phyloP scores from a whole-genome alignment of 306 rosid genomes.

The Sicyos baderoa region DNA sequence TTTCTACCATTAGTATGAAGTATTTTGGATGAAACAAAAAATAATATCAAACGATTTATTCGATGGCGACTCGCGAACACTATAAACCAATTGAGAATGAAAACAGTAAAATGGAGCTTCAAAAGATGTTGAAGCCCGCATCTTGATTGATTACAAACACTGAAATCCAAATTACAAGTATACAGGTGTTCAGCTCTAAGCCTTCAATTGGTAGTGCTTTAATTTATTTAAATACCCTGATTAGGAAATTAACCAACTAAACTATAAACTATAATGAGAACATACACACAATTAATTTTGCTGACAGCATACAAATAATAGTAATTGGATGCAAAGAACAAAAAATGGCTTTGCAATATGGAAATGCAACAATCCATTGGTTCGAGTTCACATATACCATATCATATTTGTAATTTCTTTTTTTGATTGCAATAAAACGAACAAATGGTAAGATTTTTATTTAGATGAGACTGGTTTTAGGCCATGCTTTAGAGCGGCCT shows the following conservation, averaged over 20 bases:
- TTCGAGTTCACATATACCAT: constrained; percentile 9
- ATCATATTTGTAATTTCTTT: constrained; percentile 5
- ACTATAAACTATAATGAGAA: neutral
- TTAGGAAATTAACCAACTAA: neutral
- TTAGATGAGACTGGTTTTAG: constrained; percentile 54
- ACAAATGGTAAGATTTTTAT: neutral
- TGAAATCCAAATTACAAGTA: too few species aligned
- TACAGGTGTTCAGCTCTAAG: too few species aligned
- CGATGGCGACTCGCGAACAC: neutral
- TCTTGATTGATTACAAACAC: too few species aligned
- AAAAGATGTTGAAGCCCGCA: too few species aligned
- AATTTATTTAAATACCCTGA: neutral
- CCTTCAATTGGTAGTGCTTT: neutral
- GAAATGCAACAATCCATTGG: neutral
- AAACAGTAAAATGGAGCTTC: too few species aligned
- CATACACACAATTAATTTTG: neutral
- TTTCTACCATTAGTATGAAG: too few species aligned
- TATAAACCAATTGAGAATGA: neutral
- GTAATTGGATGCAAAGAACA: constrained; percentile 11
- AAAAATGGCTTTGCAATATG: constrained; percentile 14
- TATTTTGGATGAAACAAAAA: too few species aligned
- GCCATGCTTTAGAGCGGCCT: constrained; percentile 83
- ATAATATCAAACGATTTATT: too few species aligned
- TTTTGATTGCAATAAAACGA: neutral
- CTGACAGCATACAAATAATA: neutral